Percentiles rank a stretch among this genome's conserved stretches.
Conservation (phyloP, 768 basidiomycete genomes). For the Boletellus emodensis region DNA sequence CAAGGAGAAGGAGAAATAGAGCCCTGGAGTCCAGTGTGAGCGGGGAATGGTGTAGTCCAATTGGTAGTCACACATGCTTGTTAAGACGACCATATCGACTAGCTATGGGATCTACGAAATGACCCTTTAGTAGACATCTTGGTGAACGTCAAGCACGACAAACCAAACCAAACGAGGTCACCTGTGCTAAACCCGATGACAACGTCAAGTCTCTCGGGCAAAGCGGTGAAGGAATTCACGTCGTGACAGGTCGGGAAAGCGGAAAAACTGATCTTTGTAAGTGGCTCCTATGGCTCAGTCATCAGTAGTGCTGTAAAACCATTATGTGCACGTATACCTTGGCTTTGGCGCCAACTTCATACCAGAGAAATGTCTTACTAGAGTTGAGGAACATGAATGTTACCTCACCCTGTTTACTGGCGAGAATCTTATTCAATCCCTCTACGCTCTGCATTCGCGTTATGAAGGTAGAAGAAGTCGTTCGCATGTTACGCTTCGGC, state of each 20-base stretch:
- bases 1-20: conserved; percentile 77
- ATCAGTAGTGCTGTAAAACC: conserved; percentile 6
- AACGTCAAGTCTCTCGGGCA: conserved; percentile 75
- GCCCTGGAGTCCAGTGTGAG: conserved; percentile 43
- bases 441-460: conserved; percentile 81
- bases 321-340: conserved; percentile 50
- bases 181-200: conserved; percentile 92
- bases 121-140: conserved; percentile 1
- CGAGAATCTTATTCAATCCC: conserved; percentile 64
- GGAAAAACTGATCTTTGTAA: conserved; percentile 81
- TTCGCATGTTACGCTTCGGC: conserved; percentile 89
- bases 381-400: conserved; percentile 86
- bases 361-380: conserved; percentile 82
- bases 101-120: conserved; percentile 63
- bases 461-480: conserved; percentile 90
- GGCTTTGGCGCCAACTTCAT: conserved; percentile 77
- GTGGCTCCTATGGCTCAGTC: conserved; percentile 64
- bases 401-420: conserved; percentile 78
- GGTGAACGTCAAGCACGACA: conserved; percentile 19
- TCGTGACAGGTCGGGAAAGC: conserved; percentile 89
- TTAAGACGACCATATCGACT: conserved; percentile 84
- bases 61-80: conserved; percentile 56
- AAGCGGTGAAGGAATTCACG: conserved; percentile 75
- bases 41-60: background rate
- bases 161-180: conserved; percentile 95